These are phyloP conservation scores for Metschnikowia kofuensis DNA, from an alignment of 805 yeast genomes.

Conservation along the genomic window DNA sequence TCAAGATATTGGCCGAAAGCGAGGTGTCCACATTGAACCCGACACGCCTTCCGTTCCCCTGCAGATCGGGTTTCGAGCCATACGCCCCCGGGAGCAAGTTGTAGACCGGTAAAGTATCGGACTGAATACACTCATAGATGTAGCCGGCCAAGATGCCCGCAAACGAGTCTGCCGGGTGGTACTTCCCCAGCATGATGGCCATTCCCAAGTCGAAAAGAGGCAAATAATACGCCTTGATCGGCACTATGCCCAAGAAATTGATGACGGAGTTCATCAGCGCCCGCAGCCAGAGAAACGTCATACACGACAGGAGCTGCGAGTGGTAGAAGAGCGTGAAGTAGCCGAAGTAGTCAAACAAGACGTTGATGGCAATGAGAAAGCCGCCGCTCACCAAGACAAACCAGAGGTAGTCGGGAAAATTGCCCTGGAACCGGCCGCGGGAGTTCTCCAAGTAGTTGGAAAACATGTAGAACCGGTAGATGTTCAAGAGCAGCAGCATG, in stretches of 20 bases:
- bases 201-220: conserved; percentile 40
- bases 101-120: conserved; percentile 46
- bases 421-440: conserved; percentile 43
- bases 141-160: conserved; percentile 58
- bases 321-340: conserved; percentile 23
- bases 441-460: conserved; percentile 52
- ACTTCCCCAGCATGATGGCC: conserved; percentile 42
- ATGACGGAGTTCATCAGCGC: conserved; percentile 51
- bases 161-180: conserved; percentile 35
- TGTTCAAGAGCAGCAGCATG: conserved; percentile 39
- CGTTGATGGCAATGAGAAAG: conserved; percentile 36
- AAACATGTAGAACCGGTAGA: conserved; percentile 56
- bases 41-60: conserved; percentile 22
- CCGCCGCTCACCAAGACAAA: conserved; percentile 51
- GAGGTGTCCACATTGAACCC: conserved; percentile 23
- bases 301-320: conserved; percentile 47
- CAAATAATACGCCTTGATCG: conserved; percentile 54
- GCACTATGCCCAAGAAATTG: conserved; percentile 50
- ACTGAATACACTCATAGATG: conserved; percentile 59
- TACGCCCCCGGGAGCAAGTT: conserved; percentile 36
- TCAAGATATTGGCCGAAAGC: conserved; percentile 9
- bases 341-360: conserved; percentile 14
- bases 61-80: conserved; percentile 5
- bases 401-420: conserved; percentile 55
- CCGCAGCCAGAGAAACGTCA: conserved; percentile 63